Base-by-base conservation (phyloP, 2,329 filamentous ascomycete species). In the Fusarium secorum region DNA sequence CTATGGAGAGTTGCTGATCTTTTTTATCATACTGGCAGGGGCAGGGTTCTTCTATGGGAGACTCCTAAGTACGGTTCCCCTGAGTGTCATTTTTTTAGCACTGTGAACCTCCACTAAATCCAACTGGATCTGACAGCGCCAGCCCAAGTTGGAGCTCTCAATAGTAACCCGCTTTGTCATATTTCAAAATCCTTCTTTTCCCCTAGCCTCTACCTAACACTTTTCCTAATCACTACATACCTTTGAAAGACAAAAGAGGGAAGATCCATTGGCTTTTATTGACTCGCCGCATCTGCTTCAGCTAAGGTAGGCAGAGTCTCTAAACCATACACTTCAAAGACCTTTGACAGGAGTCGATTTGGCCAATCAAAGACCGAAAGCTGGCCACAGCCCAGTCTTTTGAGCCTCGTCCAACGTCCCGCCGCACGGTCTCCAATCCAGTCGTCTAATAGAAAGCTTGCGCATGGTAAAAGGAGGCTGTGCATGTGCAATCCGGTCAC, bases 321-420 rank as follows among this genome's bases (percentile, higher is more conserved):
- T 51, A 62, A 66, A 72, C 64, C 52, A 60, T 54, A 54, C 68
- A 45, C 13, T 70, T 17, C 44, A 36, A 44, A 65, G 51, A 38
- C 49, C 24, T 41, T 45, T 51, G 41, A 45, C 33, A 52, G 22
- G 48, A 36, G 45, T 17, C 28, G 13, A 45, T 36, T 39, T 51
- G 56, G 52, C 74, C 74, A 76, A 76, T 76, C 71, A 74, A 55
- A 56, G 55, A 59, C 57, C 63, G 73, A 63, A 76, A 76, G 74
- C 64, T 76, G 72, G 74, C 74, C 72, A 76, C 74, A 76, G 48
- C 60, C 53, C 20, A 51, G 33, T 62, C 46, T 39, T 51, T 72
- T 75, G 70, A 75, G 72, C 68, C 73, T 75, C 72, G 71, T 73
- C 60, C 61, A 57, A 75, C 70, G 71, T 75, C 65, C 64, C 70